A percentile compares a stretch with the other conserved stretches of the same genome.
These are phyloP conservation scores for Aureobasidium sp. DNA, from an alignment of 2,329 filamentous ascomycete genomes.

Conservation along the genomic window DNA sequence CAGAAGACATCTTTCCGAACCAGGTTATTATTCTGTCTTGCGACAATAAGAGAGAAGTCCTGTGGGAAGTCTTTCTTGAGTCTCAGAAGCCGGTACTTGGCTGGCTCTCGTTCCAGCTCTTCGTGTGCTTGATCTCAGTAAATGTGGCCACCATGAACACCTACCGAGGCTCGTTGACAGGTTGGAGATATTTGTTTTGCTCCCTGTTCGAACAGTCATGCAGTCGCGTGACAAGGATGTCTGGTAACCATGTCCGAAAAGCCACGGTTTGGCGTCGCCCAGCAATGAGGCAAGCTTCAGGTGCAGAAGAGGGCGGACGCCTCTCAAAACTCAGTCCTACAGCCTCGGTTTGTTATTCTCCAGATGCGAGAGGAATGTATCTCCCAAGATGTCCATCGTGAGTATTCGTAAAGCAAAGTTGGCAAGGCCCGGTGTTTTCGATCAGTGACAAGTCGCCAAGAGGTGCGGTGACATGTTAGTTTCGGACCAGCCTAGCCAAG, in stretches of 20 bases:
- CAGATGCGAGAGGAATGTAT: not conserved
- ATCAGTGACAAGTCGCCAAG: not conserved
- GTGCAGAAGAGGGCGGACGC: not conserved
- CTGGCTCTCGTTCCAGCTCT: slow-evolving; percentile 1
- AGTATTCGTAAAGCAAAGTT: not conserved
- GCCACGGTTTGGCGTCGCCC: slow-evolving; percentile 1
- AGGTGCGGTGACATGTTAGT: not conserved
- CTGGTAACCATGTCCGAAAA: not conserved
- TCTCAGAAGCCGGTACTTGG: not conserved
- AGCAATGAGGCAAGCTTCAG: not conserved
- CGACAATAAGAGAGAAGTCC: not conserved
- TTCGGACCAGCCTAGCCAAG: not conserved
- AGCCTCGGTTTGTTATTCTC: not conserved
- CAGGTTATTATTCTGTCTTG: no score
- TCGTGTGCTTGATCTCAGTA: not conserved
- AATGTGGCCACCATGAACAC: not conserved
- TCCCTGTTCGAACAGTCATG: not conserved
- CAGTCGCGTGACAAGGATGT: not conserved
- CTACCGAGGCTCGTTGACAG: not conserved
- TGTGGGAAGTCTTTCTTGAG: not conserved
- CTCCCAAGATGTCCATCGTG: not conserved
- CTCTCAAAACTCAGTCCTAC: not conserved
- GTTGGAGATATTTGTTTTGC: not conserved
- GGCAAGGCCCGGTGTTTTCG: not conserved
- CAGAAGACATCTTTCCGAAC: not conserved